These are phyloP conservation scores for Seminavis robusta DNA, from an alignment of 108 stramenopile species.

Conservation along the genomic window DNA sequence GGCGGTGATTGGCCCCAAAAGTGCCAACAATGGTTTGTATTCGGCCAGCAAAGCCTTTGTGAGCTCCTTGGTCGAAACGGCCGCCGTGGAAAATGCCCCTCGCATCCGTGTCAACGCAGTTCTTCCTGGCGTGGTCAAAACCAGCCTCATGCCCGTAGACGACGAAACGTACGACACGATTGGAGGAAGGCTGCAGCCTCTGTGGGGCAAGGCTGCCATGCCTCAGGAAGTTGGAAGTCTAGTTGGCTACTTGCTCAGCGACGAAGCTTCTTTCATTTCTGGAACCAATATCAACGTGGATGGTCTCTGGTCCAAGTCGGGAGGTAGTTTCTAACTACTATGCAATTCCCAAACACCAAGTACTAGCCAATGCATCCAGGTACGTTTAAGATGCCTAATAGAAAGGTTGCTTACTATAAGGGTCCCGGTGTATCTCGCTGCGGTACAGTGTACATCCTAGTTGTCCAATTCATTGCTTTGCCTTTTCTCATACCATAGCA, in stretches of 20 bases:
- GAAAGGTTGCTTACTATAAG: too few species aligned
- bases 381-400: too few species aligned
- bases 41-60: constrained; percentile 10
- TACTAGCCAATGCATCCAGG: too few species aligned
- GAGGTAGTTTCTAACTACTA: not conserved
- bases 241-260: not conserved
- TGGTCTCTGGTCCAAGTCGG: constrained; percentile 4
- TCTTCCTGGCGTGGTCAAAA: constrained; percentile 8
- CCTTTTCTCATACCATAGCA: too few species aligned
- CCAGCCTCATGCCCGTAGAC: constrained; percentile 6
- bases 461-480: too few species aligned
- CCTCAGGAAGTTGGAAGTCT: not conserved
- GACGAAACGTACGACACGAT: not conserved
- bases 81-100: constrained; percentile 6
- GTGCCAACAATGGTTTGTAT: constrained; percentile 2
- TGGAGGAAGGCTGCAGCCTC: not conserved
- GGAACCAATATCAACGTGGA: constrained; percentile 9
- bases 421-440: too few species aligned
- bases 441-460: too few species aligned
- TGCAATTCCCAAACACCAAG: too few species aligned
- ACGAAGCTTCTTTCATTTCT: constrained; percentile 7
- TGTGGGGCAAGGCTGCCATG: constrained; percentile 1
- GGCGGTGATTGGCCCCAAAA: constrained; percentile 10
- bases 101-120: constrained; percentile 11
- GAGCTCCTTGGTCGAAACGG: not conserved